phyloP scores from a whole-genome alignment of 306 rosid species.

The Crotalaria pallida region DNA sequence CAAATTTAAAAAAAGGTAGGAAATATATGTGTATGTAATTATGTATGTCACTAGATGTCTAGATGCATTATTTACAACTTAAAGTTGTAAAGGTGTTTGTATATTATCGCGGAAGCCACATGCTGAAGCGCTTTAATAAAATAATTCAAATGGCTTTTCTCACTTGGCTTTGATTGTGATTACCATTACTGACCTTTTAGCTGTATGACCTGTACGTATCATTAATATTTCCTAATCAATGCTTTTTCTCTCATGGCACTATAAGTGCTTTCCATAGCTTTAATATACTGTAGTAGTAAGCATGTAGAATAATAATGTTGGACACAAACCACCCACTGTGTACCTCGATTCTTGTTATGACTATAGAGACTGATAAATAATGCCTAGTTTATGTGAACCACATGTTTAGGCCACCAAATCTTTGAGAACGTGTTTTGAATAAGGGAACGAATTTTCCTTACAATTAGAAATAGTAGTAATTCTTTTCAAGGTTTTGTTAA shows the following conservation, averaged over 20 bases:
- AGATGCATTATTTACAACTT: slow-evolving; percentile 7
- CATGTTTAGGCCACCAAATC: neutral
- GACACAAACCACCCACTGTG: neutral
- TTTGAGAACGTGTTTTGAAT: neutral
- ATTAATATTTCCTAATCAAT: neutral
- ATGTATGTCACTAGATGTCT: neutral
- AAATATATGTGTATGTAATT: neutral
- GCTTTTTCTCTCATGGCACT: neutral
- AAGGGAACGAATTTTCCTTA: neutral
- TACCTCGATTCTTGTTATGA: neutral
- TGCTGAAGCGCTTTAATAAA: neutral
- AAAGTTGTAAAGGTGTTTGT: slow-evolving; percentile 18
- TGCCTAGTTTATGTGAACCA: neutral
- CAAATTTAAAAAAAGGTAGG: neutral
- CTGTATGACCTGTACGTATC: neutral
- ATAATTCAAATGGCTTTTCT: slow-evolving; percentile 24
- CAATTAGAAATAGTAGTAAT: no score
- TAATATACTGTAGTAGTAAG: neutral
- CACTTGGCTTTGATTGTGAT: slow-evolving; percentile 10
- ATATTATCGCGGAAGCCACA: neutral
- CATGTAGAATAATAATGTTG: neutral
- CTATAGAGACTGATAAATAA: neutral
- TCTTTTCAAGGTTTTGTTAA: no score
- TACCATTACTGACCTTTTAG: slow-evolving; percentile 9
- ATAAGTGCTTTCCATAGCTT: neutral